phyloP scores from a whole-genome alignment of 2,329 filamentous ascomycete genomes.

The Sporothrix luriei region DNA sequence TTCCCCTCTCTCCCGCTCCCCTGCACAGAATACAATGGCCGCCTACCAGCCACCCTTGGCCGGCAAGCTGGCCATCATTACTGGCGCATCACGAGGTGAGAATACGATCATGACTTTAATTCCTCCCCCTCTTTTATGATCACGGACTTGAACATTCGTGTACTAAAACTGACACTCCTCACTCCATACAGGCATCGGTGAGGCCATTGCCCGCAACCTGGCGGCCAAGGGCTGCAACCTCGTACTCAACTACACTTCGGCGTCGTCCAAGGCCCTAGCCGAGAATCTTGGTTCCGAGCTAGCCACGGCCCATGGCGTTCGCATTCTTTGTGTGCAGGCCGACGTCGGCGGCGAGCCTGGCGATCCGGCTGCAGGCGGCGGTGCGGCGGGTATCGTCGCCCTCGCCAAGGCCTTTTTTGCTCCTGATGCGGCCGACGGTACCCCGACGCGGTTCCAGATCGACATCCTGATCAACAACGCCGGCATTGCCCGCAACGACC shows the following conservation, averaged over 20 bases:
- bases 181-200: conserved; percentile 66
- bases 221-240: conserved; percentile 71
- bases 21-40: background rate
- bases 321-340: conserved; percentile 66
- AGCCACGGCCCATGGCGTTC: conserved; percentile 58
- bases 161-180: background rate
- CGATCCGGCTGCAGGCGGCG: conserved; percentile 59
- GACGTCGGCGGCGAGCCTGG: conserved; percentile 67
- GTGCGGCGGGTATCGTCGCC: conserved; percentile 34
- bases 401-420: conserved; percentile 62
- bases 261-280: conserved; percentile 47
- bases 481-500: conserved; percentile 68
- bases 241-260: conserved; percentile 68
- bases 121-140: background rate
- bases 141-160: too few species aligned
- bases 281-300: conserved; percentile 67
- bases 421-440: conserved; percentile 42
- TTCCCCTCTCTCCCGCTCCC: background rate
- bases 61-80: conserved; percentile 77
- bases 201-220: conserved; percentile 65
- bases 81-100: conserved; percentile 75
- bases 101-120: background rate
- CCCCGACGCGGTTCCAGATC: conserved; percentile 58
- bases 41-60: conserved; percentile 52
- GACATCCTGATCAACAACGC: conserved; percentile 91